Percentiles rank a stretch among this genome's conserved stretches.
phyloP scores from a whole-genome alignment of 805 yeast species.

The Saturnispora serradocipensis region DNA sequence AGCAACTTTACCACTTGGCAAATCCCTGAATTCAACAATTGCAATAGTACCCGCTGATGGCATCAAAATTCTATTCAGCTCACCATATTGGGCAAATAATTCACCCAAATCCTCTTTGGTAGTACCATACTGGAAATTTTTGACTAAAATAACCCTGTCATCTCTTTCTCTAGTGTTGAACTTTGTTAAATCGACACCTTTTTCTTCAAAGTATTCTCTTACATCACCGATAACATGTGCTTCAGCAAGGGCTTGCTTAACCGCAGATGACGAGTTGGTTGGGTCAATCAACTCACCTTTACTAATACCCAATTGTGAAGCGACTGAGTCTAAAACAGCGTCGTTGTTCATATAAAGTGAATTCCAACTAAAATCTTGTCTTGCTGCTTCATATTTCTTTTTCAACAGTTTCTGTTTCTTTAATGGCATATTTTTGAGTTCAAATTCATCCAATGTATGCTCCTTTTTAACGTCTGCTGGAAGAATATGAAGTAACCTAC shows the following conservation, averaged over 20 bases:
- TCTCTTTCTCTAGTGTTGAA: constrained; percentile 65
- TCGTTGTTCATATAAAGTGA: constrained; percentile 84
- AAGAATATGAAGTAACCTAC: constrained; percentile 80
- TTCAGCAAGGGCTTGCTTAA: constrained; percentile 94
- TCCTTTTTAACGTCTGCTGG: constrained; percentile 79
- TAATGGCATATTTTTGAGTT: constrained; percentile 79
- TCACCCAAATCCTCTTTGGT: constrained; percentile 73
- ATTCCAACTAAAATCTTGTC: constrained; percentile 89
- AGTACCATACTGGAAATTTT: constrained; percentile 88
- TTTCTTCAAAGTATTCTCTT: constrained; percentile 72
- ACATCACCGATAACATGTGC: constrained; percentile 92
- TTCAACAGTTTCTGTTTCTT: constrained; percentile 85
- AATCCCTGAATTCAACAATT: constrained; percentile 77
- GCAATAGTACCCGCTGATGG: constrained; percentile 98
- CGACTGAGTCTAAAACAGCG: constrained; percentile 87
- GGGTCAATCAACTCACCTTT: constrained; percentile 85
- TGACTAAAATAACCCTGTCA: constrained; percentile 72
- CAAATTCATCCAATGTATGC: constrained; percentile 84
- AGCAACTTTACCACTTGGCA: constrained; percentile 80
- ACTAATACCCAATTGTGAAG: constrained; percentile 69
- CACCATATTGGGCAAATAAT: constrained; percentile 72
- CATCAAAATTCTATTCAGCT: constrained; percentile 70
- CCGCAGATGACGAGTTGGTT: constrained; percentile 78
- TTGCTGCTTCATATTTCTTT: constrained; percentile 75
- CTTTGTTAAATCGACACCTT: constrained; percentile 74